Evolutionary conservation across 2,329 filamentous ascomycete species (phyloP).

Genomic region (Ascochyta clinopodiicola): DNA sequence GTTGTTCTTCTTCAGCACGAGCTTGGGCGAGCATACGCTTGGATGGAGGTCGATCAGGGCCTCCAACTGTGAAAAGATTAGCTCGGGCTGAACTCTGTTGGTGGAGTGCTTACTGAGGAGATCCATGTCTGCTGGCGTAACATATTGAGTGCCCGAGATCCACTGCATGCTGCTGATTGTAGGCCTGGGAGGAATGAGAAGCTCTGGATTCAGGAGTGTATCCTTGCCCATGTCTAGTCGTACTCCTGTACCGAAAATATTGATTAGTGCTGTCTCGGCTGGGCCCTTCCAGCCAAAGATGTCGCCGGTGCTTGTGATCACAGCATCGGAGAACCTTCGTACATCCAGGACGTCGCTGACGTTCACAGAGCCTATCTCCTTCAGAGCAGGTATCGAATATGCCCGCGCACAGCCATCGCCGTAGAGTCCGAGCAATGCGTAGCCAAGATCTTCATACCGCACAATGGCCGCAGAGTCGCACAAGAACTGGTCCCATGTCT

Average conservation of each 20-base stretch:
- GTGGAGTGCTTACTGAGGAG: slow-evolving; percentile 65
- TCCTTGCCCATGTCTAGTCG: slow-evolving; percentile 67
- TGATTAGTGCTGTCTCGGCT: slow-evolving; percentile 81
- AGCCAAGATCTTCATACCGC: slow-evolving; percentile 75
- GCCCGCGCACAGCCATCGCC: slow-evolving; percentile 80
- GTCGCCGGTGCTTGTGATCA: slow-evolving; percentile 79
- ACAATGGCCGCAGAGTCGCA: slow-evolving; percentile 83
- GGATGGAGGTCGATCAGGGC: slow-evolving; percentile 83
- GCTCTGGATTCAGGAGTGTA: slow-evolving; percentile 77
- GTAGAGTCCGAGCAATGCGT: slow-evolving; percentile 83
- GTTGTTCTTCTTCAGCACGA: slow-evolving; percentile 72
- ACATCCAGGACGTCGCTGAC: slow-evolving; percentile 74
- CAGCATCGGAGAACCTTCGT: slow-evolving; percentile 70
- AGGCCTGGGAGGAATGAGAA: slow-evolving; percentile 77
- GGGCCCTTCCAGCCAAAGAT: slow-evolving; percentile 89
- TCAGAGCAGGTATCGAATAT: slow-evolving; percentile 85
- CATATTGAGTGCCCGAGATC: slow-evolving; percentile 92
- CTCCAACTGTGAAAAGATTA: slow-evolving; percentile 66
- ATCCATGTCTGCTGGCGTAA: slow-evolving; percentile 87
- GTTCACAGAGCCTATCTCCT: slow-evolving; percentile 75
- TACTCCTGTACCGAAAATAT: slow-evolving; percentile 80
- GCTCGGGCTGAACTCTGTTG: neutral
- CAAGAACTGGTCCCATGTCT: slow-evolving; percentile 81
- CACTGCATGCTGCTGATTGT: slow-evolving; percentile 96
- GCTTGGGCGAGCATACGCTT: slow-evolving; percentile 86